Percentiles rank a stretch among this genome's conserved stretches.
phyloP scores from a whole-genome alignment of 225 moss, liverwort and hornwort genomes.

The Rhytidiadelphus loreus region DNA sequence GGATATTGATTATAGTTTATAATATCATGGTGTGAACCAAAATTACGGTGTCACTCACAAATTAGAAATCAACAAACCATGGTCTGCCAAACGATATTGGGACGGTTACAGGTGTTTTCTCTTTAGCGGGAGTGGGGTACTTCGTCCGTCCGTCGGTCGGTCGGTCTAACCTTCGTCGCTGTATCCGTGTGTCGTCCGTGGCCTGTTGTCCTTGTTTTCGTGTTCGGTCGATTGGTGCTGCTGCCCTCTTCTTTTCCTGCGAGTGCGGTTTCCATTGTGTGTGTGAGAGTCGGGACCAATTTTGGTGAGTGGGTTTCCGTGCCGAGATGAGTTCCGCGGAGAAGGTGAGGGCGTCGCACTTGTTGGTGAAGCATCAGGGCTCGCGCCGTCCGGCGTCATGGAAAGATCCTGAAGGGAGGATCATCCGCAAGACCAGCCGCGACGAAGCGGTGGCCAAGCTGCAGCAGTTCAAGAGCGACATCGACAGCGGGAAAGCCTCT shows the following conservation, averaged over 20 bases:
- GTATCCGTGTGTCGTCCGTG: too few species aligned
- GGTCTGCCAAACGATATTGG: background rate
- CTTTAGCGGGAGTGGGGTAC: too few species aligned
- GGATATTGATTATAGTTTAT: background rate
- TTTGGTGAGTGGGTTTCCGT: background rate
- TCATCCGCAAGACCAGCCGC: constrained; percentile 38
- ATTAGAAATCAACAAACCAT: background rate
- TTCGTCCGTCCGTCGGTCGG: too few species aligned
- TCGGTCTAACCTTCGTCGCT: background rate
- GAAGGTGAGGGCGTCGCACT: constrained; percentile 56
- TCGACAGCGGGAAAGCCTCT: constrained; percentile 36
- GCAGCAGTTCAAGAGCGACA: constrained; percentile 30
- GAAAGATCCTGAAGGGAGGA: constrained; percentile 28
- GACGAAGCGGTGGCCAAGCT: constrained; percentile 51
- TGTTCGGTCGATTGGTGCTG: background rate
- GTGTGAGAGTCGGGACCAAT: background rate
- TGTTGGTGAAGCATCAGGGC: constrained; percentile 57
- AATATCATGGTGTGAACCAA: background rate
- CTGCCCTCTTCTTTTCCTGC: background rate
- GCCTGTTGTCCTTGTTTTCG: background rate
- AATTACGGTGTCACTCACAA: background rate
- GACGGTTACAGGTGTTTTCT: background rate
- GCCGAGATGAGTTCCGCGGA: constrained; percentile 39
- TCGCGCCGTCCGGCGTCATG: constrained; percentile 57
- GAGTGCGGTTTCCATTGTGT: background rate